A percentile compares a stretch with the other conserved stretches of the same genome.
phyloP scores from a whole-genome alignment of 495 filamentous ascomycete species.

The Xylaria telfairii region DNA sequence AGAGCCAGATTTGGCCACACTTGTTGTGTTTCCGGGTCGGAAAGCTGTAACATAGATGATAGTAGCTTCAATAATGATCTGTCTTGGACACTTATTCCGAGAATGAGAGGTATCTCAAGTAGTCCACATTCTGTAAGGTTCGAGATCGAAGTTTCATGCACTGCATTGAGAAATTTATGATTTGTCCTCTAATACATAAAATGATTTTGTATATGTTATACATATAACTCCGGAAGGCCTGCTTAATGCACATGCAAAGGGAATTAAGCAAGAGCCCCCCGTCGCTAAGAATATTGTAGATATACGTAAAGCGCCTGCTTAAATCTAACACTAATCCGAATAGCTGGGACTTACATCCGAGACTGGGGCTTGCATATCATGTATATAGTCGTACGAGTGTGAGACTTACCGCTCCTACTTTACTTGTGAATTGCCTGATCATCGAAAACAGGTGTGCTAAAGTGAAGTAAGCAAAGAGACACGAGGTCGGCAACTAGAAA shows the following conservation, averaged over 20 bases:
- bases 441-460: too few relatives aligned
- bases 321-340: too few relatives aligned
- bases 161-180: background rate
- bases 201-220: background rate
- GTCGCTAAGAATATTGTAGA: too few relatives aligned
- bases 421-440: too few relatives aligned
- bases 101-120: background rate
- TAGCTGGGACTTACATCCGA: too few relatives aligned
- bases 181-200: background rate
- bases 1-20: background rate
- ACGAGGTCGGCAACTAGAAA: too few relatives aligned
- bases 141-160: background rate
- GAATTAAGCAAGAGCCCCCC: background rate
- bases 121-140: background rate
- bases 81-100: background rate
- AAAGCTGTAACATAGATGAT: background rate
- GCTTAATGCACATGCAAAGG: background rate
- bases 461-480: too few relatives aligned
- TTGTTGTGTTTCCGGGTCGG: background rate
- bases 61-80: background rate
- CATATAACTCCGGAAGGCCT: background rate
- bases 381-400: too few relatives aligned
- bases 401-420: too few relatives aligned
- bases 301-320: background rate
- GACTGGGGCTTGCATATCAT: too few relatives aligned